Conservation (phyloP, 306 rosid genomes). For the Acacia melanoxylon region DNA sequence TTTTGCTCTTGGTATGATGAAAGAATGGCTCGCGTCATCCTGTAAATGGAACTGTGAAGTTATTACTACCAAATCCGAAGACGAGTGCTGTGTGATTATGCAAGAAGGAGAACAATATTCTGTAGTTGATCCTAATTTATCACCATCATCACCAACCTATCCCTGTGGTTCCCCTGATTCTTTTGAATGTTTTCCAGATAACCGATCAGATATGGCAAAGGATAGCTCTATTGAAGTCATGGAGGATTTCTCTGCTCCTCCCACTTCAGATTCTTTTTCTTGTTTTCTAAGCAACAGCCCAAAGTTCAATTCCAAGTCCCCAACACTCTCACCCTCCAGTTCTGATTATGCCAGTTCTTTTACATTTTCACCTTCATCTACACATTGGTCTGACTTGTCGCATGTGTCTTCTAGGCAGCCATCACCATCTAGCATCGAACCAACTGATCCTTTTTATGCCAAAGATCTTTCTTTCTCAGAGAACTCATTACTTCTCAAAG, state of each 20-base stretch:
- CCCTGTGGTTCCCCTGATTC: conserved; percentile 72
- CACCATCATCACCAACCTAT: conserved; percentile 50
- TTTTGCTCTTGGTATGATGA: conserved; percentile 55
- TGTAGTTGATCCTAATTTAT: conserved; percentile 37
- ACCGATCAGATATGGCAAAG: conserved; percentile 41
- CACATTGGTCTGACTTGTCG: conserved; percentile 86
- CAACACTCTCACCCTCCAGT: conserved; percentile 75
- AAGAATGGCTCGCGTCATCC: conserved; percentile 57
- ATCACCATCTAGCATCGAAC: conserved; percentile 73
- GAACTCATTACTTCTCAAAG: conserved; percentile 38
- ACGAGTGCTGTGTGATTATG: conserved; percentile 32
- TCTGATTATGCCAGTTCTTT: conserved; percentile 81
- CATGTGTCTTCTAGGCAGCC: conserved; percentile 67
- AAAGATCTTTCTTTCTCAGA: conserved; percentile 52
- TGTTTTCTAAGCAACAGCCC: conserved; percentile 51
- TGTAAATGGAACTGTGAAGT: conserved; percentile 46
- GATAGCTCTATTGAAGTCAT: conserved; percentile 30
- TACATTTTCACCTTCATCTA: conserved; percentile 81
- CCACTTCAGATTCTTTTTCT: conserved; percentile 58
- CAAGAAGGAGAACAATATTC: conserved; percentile 41
- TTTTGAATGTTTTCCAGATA: conserved; percentile 53
- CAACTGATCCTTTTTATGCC: conserved; percentile 46
- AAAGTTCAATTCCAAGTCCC: conserved; percentile 61
- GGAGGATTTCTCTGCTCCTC: conserved; percentile 37
- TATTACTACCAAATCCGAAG: conserved; percentile 26